Evolutionary conservation across 179 eudicot species (phyloP).

Genomic region (Nepenthes alata): DNA sequence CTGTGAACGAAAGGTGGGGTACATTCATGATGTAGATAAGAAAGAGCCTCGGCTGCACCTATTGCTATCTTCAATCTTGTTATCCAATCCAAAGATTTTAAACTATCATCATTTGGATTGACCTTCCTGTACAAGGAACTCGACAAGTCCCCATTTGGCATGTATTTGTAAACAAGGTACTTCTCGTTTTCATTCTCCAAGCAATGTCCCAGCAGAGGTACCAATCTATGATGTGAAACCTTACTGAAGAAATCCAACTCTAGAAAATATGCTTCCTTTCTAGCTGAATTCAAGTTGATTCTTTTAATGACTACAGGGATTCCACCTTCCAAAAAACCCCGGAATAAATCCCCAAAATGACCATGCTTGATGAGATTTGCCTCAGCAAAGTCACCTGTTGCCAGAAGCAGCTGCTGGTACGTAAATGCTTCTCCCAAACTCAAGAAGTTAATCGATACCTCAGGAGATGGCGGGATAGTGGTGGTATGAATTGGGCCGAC

Average conservation of each 20-base stretch:
- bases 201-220: constrained; percentile 74
- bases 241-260: constrained; percentile 64
- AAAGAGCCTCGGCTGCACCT: constrained; percentile 73
- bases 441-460: constrained; percentile 30
- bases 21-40: constrained; percentile 82
- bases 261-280: constrained; percentile 36
- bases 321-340: constrained; percentile 57
- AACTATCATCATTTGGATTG: constrained; percentile 33
- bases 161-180: constrained; percentile 60
- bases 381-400: constrained; percentile 44
- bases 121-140: constrained; percentile 44
- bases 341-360: constrained; percentile 62
- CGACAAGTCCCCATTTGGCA: constrained; percentile 72
- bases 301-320: constrained; percentile 51
- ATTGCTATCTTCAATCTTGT: constrained; percentile 77
- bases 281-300: constrained; percentile 36
- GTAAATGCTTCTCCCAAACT: constrained; percentile 56
- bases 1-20: constrained; percentile 79
- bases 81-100: constrained; percentile 87
- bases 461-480: constrained; percentile 41
- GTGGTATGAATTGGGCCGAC: constrained; percentile 52
- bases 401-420: constrained; percentile 69
- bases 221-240: constrained; percentile 49
- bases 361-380: constrained; percentile 60
- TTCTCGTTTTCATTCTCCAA: constrained; percentile 68